Evolutionary conservation across 768 basidiomycete species (phyloP).

Genomic region (Lactarius sp.): DNA sequence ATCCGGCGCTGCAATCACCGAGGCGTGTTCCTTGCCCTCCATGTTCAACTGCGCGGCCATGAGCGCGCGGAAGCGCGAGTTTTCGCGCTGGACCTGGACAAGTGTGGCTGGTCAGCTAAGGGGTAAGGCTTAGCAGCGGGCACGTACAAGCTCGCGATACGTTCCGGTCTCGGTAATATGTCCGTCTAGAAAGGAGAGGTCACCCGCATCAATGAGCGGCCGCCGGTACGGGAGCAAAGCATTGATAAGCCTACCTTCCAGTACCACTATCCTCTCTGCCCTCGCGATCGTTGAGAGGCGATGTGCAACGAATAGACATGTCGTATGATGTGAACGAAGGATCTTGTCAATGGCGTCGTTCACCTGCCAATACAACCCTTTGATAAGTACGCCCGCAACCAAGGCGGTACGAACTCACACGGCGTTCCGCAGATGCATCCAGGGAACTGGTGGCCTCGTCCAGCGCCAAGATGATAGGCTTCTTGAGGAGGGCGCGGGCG

Average conservation of each 20-base stretch:
- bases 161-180: conserved; percentile 77
- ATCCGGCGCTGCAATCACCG: neutral
- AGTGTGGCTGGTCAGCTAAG: neutral
- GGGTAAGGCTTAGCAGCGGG: neutral
- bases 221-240: neutral
- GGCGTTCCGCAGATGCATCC: conserved; percentile 83
- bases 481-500: conserved; percentile 82
- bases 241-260: conserved; percentile 56
- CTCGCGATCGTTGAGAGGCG: conserved; percentile 85
- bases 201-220: neutral
- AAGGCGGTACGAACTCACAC: conserved; percentile 39
- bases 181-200: conserved; percentile 45
- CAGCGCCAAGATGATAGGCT: conserved; percentile 80
- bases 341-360: conserved; percentile 92
- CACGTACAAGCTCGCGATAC: conserved; percentile 63
- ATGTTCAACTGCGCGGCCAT: conserved; percentile 87
- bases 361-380: conserved; percentile 40
- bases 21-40: conserved; percentile 24
- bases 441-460: conserved; percentile 89
- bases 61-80: conserved; percentile 77
- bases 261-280: conserved; percentile 84
- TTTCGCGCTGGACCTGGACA: conserved; percentile 52
- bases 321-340: conserved; percentile 70
- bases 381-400: neutral
- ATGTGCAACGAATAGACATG: conserved; percentile 87